Evolutionary conservation across 169 alveolate genomes (phyloP).

Genomic region (Eimeria brunetti): DNA sequence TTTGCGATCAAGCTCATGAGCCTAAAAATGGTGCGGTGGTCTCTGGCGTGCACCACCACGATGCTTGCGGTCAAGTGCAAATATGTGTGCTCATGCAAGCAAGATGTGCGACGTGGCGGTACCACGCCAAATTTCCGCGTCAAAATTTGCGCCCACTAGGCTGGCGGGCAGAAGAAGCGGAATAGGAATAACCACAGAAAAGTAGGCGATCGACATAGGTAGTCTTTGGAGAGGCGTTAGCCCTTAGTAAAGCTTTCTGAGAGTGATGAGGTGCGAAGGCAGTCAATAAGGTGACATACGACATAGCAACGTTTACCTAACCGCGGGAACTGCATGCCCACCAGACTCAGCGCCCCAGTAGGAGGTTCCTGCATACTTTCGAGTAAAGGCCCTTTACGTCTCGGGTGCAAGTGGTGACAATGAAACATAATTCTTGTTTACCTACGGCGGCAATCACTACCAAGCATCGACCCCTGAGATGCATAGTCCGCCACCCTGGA

Average conservation of each 20-base stretch:
- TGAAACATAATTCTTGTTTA: neutral
- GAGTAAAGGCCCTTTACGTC: neutral
- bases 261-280: neutral
- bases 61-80: neutral
- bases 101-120: neutral
- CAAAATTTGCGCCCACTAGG: neutral
- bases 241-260: neutral
- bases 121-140: neutral
- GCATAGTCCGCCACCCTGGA: constrained; percentile 38
- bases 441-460: constrained; percentile 49
- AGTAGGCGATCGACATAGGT: neutral
- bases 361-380: neutral
- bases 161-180: neutral
- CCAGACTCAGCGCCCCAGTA: neutral
- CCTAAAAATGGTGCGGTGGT: neutral
- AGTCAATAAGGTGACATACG: neutral
- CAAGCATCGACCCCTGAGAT: constrained; percentile 42
- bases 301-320: neutral
- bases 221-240: neutral
- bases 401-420: neutral
- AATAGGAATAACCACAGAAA: neutral
- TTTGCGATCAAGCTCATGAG: neutral
- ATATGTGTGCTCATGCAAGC: neutral
- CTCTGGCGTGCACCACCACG: neutral
- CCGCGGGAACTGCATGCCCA: neutral